Percentiles rank a stretch among this genome's conserved stretches.
Evolutionary conservation across 1,284 basidiomycete species (phyloP).

Genomic region (Thecaphora thlaspeos): DNA sequence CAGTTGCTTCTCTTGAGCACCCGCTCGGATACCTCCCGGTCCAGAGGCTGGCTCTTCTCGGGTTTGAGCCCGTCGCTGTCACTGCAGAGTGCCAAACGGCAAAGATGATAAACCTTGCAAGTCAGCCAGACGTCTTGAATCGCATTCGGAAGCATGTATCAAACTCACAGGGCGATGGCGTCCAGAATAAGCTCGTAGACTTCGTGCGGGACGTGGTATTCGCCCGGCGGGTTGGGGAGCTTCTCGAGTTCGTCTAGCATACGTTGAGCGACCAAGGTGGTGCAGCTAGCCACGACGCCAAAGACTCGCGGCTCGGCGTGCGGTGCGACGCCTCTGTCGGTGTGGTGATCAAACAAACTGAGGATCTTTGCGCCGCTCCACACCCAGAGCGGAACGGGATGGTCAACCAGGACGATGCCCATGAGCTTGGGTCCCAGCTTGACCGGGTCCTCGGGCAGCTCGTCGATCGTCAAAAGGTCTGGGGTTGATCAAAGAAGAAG

Average conservation of each 20-base stretch:
- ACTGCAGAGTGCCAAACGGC: no score
- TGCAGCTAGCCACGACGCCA: slow-evolving; percentile 48
- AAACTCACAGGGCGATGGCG: slow-evolving; percentile 47
- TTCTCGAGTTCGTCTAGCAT: slow-evolving; percentile 51
- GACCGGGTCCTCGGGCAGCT: slow-evolving; percentile 54
- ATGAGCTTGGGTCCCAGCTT: slow-evolving; percentile 46
- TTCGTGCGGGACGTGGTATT: slow-evolving; percentile 49
- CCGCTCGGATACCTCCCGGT: slow-evolving; percentile 15
- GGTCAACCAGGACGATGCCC: slow-evolving; percentile 58
- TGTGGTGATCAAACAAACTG: slow-evolving; percentile 58
- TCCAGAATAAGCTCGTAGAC: slow-evolving; percentile 40
- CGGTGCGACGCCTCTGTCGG: slow-evolving; percentile 48
- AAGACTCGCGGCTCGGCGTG: slow-evolving; percentile 51
- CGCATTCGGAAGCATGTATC: no score
- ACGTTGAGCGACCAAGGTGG: slow-evolving; percentile 49
- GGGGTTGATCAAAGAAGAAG: no score
- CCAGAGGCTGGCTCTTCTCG: slow-evolving; percentile 21
- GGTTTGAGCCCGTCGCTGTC: slow-evolving; percentile 48
- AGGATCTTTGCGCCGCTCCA: slow-evolving; percentile 48
- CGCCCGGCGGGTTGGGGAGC: slow-evolving; percentile 25
- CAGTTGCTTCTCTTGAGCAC: slow-evolving; percentile 34
- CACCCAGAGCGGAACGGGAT: slow-evolving; percentile 51
- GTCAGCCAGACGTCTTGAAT: no score
- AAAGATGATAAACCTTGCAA: no score
- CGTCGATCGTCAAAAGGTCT: slow-evolving; percentile 58